Evolutionary conservation across 129 eudicot genomes (phyloP), one percentile per base, ranked within the genome.

Genomic region (Artemisia annua): DNA sequence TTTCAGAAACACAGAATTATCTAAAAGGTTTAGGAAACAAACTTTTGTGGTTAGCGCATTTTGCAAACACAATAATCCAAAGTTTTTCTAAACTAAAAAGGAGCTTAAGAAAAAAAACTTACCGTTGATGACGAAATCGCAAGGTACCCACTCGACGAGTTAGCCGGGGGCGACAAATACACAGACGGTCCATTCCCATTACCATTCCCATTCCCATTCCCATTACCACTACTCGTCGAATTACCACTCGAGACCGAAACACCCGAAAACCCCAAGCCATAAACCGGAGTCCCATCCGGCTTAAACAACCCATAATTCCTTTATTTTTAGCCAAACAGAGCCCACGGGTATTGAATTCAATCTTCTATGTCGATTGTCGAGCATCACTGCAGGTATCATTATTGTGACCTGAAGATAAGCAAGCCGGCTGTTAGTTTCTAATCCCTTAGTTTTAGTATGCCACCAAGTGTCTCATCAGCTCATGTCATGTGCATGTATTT

Each of bases 231-330:
- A 11, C 72, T 70, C 2, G 80, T 20, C 1, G 69, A n/a, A 22
- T 82, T 85, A 2, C 74, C 79, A 15, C 84, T 77, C 43, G 78
- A 79, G 3, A 79, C 78, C 1, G 74, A 58, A 3, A 76, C 79
- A 20, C 81, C 83, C 1, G 82, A 76, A 22, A 89, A 54, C 2
- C 96, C 98, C 7, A 94, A 72, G 3, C 85, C 59, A 57, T 94
- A 94, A 10, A 84, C 91, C 64, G 89, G 91, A 24, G 96, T 73
- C 8, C 96, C 97, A 19, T 94, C 99, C 4, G 97, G 99, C 75
- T 90, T 90, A 58, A 87, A 90, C 20, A 94, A 81, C 13, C 99
- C 99, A 74, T 86, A 94, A 46, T 94, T 94, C 77, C 97, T 75
- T 77, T 90, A n/a, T n/a, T n/a, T n/a, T n/a, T n/a, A n/a, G n/a